Evolutionary conservation across 1,284 basidiomycete species (phyloP).

Genomic region (Leccinum fuscescens): DNA sequence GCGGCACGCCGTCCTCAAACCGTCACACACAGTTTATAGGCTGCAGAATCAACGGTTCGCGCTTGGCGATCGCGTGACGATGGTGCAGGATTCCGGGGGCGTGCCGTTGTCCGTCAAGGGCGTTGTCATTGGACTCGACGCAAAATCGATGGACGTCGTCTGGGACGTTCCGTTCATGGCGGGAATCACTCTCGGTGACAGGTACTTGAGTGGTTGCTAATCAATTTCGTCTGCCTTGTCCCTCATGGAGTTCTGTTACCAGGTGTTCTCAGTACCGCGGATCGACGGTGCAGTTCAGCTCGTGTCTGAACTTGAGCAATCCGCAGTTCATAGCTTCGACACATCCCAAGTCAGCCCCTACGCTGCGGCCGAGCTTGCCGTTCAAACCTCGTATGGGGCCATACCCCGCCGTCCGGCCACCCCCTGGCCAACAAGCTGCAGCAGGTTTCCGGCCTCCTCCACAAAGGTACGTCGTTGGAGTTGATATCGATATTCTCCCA

Average conservation of each 20-base stretch:
- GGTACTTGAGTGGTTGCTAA: conserved; percentile 44
- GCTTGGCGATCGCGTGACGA: conserved; percentile 93
- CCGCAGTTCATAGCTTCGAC: conserved; percentile 57
- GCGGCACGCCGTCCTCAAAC: conserved; percentile 93
- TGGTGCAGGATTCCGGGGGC: conserved; percentile 94
- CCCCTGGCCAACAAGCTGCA: background rate
- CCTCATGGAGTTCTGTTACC: background rate
- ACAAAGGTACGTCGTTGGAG: conserved; percentile 9
- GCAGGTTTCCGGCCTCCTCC: background rate
- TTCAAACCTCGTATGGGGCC: conserved; percentile 73
- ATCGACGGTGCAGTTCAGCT: conserved; percentile 78
- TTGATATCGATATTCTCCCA: background rate
- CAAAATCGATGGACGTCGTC: conserved; percentile 90
- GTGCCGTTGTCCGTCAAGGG: conserved; percentile 92
- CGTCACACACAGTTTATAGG: conserved; percentile 85
- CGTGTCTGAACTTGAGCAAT: conserved; percentile 82
- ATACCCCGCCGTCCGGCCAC: conserved; percentile 57
- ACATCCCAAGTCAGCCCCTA: conserved; percentile 46
- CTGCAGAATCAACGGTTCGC: conserved; percentile 89
- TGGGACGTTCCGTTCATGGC: conserved; percentile 97
- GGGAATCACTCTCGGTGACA: conserved; percentile 82
- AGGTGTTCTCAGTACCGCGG: conserved; percentile 91
- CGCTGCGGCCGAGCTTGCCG: conserved; percentile 38
- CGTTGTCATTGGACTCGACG: conserved; percentile 86
- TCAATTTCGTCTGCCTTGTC: background rate